A percentile compares a stretch with the other conserved stretches of the same genome.
Conservation (phyloP, 176 grass and related monocot species). For the Ensete glaucum region DNA sequence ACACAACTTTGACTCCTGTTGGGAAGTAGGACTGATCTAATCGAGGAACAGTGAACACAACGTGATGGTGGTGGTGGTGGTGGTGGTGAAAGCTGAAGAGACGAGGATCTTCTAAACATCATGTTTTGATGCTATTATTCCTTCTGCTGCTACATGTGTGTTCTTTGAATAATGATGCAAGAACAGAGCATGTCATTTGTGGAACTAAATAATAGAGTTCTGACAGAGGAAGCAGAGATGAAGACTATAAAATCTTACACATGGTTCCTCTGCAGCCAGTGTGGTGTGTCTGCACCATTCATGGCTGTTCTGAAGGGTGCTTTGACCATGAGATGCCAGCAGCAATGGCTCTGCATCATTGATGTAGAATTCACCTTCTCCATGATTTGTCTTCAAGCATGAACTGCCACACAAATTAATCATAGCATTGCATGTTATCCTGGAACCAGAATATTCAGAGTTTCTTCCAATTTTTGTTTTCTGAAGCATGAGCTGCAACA, state of each 20-base stretch:
- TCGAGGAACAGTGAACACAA: too few species aligned
- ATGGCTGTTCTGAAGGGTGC: not conserved
- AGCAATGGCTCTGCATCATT: not conserved
- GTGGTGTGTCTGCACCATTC: not conserved
- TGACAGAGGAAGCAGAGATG: not conserved
- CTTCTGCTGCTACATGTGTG: slow-evolving; percentile 1
- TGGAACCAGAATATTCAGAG: not conserved
- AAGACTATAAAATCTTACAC: not conserved
- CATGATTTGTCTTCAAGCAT: not conserved
- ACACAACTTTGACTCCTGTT: not conserved
- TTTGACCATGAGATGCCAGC: slow-evolving; percentile 1
- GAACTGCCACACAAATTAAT: not conserved
- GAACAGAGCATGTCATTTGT: not conserved
- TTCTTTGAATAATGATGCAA: not conserved
- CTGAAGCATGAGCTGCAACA: too few species aligned
- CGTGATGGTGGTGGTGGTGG: too few species aligned
- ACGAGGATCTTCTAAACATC: not conserved
- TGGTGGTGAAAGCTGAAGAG: not conserved
- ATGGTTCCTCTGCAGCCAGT: too few species aligned
- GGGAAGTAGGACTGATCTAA: not conserved
- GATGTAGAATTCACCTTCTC: not conserved
- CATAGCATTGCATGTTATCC: not conserved
- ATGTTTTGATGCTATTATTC: slow-evolving; percentile 5
- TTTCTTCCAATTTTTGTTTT: too few species aligned
- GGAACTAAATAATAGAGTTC: not conserved